These are phyloP conservation scores for Dictyophora rubrovolvata DNA, from an alignment of 768 basidiomycete species.

Conservation along the genomic window DNA sequence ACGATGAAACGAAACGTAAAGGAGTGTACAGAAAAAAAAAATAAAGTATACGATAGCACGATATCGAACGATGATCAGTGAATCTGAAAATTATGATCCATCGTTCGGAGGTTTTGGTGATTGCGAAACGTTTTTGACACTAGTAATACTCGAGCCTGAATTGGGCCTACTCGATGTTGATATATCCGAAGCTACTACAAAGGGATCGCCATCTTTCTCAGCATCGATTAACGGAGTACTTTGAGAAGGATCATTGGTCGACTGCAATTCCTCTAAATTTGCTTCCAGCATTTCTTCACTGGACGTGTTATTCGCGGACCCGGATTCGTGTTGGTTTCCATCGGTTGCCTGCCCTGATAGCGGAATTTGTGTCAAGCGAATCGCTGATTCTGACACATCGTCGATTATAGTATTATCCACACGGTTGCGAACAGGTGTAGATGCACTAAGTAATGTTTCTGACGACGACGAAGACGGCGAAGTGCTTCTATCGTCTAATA, in stretches of 20 bases:
- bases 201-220: neutral
- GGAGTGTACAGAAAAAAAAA: neutral
- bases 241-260: neutral
- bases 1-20: neutral
- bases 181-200: neutral
- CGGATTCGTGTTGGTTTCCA: neutral
- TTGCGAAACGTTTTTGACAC: neutral
- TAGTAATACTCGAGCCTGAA: neutral
- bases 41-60: neutral
- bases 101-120: neutral
- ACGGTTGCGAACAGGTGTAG: neutral
- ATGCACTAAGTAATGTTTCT: neutral
- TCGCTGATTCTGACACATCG: neutral
- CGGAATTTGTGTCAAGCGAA: neutral
- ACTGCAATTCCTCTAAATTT: neutral
- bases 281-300: neutral
- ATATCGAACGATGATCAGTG: neutral
- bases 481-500: conserved; percentile 9
- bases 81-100: neutral
- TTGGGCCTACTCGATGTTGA: neutral
- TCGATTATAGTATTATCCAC: neutral
- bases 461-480: conserved; percentile 35
- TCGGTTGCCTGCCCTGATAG: neutral
- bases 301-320: neutral
- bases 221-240: neutral